Conservation (phyloP, 2,329 filamentous ascomycete genomes). For the Microascus cirrosus region DNA sequence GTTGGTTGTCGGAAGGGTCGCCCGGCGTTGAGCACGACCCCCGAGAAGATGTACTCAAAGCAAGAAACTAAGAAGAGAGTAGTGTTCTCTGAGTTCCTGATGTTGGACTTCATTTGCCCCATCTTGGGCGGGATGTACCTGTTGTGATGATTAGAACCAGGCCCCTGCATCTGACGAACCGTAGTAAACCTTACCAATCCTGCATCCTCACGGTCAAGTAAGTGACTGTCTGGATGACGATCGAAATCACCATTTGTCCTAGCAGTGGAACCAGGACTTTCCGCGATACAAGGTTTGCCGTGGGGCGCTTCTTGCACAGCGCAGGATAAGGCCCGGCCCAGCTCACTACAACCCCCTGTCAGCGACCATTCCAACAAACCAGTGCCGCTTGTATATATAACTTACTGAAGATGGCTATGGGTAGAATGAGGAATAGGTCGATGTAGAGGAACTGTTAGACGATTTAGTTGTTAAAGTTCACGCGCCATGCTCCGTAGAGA, state of each 20-base stretch:
- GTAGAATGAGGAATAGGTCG: constrained; percentile 81
- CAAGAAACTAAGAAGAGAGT: constrained; percentile 81
- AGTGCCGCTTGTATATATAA: neutral
- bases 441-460: constrained; percentile 73
- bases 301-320: constrained; percentile 76
- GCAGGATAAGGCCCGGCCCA: constrained; percentile 79
- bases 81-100: constrained; percentile 88
- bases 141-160: neutral
- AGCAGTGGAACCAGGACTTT: constrained; percentile 86
- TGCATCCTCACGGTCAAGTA: constrained; percentile 69
- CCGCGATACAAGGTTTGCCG: constrained; percentile 79
- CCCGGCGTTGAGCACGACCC: constrained; percentile 83
- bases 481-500: neutral
- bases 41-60: constrained; percentile 89
- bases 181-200: constrained; percentile 53
- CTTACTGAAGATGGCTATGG: constrained; percentile 88
- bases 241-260: constrained; percentile 75
- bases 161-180: neutral
- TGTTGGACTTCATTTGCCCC: constrained; percentile 69
- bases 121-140: constrained; percentile 72
- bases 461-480: neutral
- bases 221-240: constrained; percentile 62
- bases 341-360: constrained; percentile 52
- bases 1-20: constrained; percentile 78
- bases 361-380: neutral